A percentile compares a stretch with the other conserved stretches of the same genome.
Conservation (phyloP, 257 asterid genomes). For the Ehretia macrophylla region DNA sequence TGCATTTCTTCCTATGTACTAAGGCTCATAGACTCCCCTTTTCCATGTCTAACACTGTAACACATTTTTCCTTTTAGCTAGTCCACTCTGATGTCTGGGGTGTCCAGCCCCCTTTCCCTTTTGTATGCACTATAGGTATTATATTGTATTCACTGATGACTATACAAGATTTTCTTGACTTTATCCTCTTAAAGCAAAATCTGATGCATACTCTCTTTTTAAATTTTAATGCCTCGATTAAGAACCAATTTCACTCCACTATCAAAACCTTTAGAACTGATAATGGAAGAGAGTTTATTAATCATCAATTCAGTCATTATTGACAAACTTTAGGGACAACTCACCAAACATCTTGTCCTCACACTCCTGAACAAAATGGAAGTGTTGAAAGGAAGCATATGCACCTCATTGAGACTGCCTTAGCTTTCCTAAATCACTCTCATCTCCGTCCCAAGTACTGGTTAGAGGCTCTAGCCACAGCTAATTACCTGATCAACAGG, state of each 20-base stretch:
- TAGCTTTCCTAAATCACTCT: neutral
- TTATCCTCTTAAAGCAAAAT: neutral
- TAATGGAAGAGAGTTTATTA: neutral
- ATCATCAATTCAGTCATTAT: too few relatives aligned
- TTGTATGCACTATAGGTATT: neutral
- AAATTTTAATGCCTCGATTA: neutral
- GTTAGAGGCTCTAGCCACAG: neutral
- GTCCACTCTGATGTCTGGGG: neutral
- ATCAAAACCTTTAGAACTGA: neutral
- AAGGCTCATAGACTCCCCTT: neutral
- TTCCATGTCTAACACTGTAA: neutral
- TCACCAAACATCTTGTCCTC: neutral
- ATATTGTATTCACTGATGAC: neutral
- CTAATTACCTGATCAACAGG: neutral
- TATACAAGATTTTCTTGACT: neutral
- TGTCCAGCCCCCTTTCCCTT: neutral
- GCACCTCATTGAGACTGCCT: neutral
- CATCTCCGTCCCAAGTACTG: neutral
- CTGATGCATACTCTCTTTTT: neutral
- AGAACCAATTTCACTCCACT: neutral
- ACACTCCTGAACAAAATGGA: slow-evolving; percentile 3
- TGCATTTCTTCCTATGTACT: too few relatives aligned
- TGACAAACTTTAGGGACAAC: neutral
- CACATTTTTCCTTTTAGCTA: neutral
- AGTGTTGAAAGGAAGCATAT: neutral